Percentiles rank a stretch among this genome's conserved stretches.
phyloP scores from a whole-genome alignment of 2,329 filamentous ascomycete genomes.

The Alternaria conjuncta region DNA sequence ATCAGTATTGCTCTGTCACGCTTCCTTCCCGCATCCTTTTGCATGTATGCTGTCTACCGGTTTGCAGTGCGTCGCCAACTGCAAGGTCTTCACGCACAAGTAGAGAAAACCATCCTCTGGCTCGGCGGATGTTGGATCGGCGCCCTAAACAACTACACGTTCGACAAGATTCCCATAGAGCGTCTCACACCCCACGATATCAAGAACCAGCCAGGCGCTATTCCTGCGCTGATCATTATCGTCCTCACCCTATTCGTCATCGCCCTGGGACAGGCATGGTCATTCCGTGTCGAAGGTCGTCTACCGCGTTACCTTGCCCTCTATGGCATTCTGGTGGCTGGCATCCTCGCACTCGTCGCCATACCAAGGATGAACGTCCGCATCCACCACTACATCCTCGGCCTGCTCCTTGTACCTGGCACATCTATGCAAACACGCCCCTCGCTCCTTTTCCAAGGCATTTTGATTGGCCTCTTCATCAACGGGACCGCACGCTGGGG shows the following conservation, averaged over 20 bases:
- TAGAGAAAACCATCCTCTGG: conserved; percentile 92
- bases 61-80: conserved; percentile 80
- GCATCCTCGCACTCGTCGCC: conserved; percentile 73
- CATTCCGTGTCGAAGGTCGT: conserved; percentile 83
- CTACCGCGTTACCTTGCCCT: conserved; percentile 78
- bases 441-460: conserved; percentile 83
- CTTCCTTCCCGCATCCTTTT: conserved; percentile 86
- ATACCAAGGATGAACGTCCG: conserved; percentile 81
- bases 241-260: conserved; percentile 73
- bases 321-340: conserved; percentile 79
- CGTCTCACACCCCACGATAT: conserved; percentile 92
- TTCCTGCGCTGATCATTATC: conserved; percentile 79
- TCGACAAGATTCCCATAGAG: conserved; percentile 91
- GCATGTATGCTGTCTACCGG: conserved; percentile 84
- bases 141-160: conserved; percentile 91
- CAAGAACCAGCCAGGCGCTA: conserved; percentile 84
- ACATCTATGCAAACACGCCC: conserved; percentile 88
- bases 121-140: conserved; percentile 90
- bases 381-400: conserved; percentile 95
- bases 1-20: conserved; percentile 80
- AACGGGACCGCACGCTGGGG: conserved; percentile 95
- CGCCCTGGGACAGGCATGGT: conserved; percentile 78
- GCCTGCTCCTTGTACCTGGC: conserved; percentile 83
- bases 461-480: conserved; percentile 89
- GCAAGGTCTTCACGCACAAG: conserved; percentile 74